These are phyloP conservation scores for Wallacemonas sp. DNA, from an alignment of 208 protist genomes.

Conservation along the genomic window DNA sequence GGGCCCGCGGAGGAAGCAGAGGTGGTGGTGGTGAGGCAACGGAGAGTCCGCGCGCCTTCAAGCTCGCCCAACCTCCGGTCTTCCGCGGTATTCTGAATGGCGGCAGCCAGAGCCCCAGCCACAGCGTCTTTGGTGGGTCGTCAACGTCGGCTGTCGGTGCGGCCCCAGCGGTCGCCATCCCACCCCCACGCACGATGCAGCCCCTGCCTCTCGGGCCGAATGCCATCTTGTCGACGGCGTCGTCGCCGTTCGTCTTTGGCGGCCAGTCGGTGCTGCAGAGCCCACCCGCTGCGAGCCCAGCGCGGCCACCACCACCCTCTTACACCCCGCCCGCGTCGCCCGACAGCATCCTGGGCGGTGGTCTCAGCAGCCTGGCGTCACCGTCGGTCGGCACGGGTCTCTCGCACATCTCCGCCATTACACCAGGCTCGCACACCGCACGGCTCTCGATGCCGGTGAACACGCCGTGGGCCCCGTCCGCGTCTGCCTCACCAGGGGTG, in stretches of 20 bases:
- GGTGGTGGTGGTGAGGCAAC: background rate
- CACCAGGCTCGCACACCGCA: constrained; percentile 1
- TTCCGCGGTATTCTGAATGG: constrained; percentile 30
- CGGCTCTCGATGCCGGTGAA: background rate
- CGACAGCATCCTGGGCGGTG: background rate
- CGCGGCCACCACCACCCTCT: background rate
- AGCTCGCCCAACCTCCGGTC: constrained; percentile 30
- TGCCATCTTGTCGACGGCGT: too few species aligned
- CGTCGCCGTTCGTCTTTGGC: background rate
- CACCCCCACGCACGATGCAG: too few species aligned
- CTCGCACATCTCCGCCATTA: constrained; percentile 6
- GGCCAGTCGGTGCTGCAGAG: background rate
- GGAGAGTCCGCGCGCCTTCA: constrained; percentile 15
- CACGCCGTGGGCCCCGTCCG: background rate
- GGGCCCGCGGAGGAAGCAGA: background rate
- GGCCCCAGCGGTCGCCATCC: too few species aligned
- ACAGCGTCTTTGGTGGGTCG: background rate
- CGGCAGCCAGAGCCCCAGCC: background rate
- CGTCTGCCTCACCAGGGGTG: background rate
- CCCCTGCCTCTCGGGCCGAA: too few species aligned
- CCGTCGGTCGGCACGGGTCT: background rate
- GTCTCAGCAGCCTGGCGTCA: background rate
- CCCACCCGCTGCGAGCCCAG: background rate
- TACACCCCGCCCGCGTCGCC: background rate
- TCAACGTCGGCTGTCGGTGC: too few species aligned